phyloP scores from a whole-genome alignment of 768 basidiomycete species.

The Calvatia gigantea region DNA sequence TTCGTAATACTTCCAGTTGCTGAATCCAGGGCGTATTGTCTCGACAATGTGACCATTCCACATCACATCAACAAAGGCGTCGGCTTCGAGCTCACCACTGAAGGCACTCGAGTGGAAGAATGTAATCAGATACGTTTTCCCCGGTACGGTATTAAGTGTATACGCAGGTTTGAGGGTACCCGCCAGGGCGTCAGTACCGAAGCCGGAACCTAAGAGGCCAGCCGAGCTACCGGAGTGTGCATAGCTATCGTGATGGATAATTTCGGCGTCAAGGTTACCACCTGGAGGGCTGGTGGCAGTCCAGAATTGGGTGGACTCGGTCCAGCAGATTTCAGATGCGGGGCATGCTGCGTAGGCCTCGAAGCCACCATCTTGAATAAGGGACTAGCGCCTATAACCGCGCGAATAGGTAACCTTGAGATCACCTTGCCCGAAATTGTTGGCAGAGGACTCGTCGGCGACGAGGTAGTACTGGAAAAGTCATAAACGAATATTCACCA shows the following conservation, averaged over 20 bases:
- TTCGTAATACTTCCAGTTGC: slow-evolving; percentile 34
- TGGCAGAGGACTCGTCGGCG: slow-evolving; percentile 40
- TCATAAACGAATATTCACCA: neutral
- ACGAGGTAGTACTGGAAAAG: slow-evolving; percentile 37
- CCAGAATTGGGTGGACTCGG: slow-evolving; percentile 34
- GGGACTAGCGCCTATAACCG: slow-evolving; percentile 39
- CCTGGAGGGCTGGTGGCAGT: slow-evolving; percentile 31
- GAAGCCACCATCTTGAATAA: slow-evolving; percentile 39
- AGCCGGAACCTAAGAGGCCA: slow-evolving; percentile 41
- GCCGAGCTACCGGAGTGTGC: slow-evolving; percentile 37
- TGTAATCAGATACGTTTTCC: slow-evolving; percentile 34
- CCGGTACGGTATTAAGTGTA: slow-evolving; percentile 31
- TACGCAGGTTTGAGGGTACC: slow-evolving; percentile 34
- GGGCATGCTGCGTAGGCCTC: slow-evolving; percentile 35
- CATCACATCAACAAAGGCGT: slow-evolving; percentile 34
- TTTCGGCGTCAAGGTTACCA: slow-evolving; percentile 38
- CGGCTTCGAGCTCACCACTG: slow-evolving; percentile 29
- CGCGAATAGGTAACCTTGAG: slow-evolving; percentile 44
- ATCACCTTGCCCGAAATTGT: slow-evolving; percentile 43
- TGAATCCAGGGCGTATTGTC: slow-evolving; percentile 33
- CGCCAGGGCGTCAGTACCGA: slow-evolving; percentile 29
- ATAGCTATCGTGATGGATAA: slow-evolving; percentile 39
- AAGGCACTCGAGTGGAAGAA: slow-evolving; percentile 42
- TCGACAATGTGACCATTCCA: slow-evolving; percentile 39
- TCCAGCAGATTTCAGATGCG: slow-evolving; percentile 35